Evolutionary conservation across 2,329 filamentous ascomycete genomes (phyloP).

Genomic region (Arthroderma sp.): DNA sequence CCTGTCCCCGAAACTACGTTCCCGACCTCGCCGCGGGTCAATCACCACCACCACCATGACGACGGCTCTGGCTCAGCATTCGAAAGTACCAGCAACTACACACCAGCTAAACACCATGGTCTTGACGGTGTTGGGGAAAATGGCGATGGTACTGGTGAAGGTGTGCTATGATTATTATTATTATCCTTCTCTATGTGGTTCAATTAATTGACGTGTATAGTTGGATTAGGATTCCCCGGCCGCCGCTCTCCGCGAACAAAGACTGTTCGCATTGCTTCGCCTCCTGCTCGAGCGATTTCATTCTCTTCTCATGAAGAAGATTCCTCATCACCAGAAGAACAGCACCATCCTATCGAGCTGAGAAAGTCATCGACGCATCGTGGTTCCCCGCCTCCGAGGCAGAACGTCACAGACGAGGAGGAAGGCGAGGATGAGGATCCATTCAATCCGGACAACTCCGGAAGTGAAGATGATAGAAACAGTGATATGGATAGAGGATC

Average conservation of each 20-base stretch:
- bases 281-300: slow-evolving; percentile 19
- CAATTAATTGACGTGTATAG: not conserved
- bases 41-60: slow-evolving; percentile 2
- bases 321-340: not conserved
- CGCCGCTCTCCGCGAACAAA: slow-evolving; percentile 10
- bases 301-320: not conserved
- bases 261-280: slow-evolving; percentile 25
- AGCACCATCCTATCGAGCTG: not conserved
- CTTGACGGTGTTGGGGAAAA: too few species aligned
- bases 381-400: slow-evolving; percentile 12
- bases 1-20: slow-evolving; percentile 18
- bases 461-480: slow-evolving; percentile 15
- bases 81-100: too few species aligned
- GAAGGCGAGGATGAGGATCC: slow-evolving; percentile 24
- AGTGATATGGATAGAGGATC: not conserved
- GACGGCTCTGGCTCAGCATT: too few species aligned
- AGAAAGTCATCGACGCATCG: not conserved
- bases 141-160: too few species aligned
- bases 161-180: too few species aligned
- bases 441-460: slow-evolving; percentile 22
- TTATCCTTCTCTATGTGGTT: not conserved
- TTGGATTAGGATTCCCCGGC: slow-evolving; percentile 1
- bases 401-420: slow-evolving; percentile 2
- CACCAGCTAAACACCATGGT: too few species aligned
- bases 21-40: slow-evolving; percentile 14